Conservation (phyloP, 1,284 basidiomycete species). For the Xerocomus amazonicus region DNA sequence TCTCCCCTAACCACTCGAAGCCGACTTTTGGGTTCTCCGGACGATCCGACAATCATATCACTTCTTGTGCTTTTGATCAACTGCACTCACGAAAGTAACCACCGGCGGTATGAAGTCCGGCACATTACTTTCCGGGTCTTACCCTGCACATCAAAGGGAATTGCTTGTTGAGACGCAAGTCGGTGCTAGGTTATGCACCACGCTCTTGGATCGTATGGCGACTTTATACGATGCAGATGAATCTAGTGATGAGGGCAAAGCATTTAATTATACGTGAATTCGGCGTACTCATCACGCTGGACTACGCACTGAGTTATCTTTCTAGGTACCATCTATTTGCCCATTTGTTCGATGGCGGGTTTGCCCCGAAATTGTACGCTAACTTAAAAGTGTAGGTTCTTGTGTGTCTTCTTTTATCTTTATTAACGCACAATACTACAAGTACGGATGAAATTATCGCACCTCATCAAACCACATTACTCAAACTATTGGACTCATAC, state of each 20-base stretch:
- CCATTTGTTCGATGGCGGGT: conserved; percentile 49
- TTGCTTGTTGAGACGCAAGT: conserved; percentile 48
- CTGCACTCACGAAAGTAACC: conserved; percentile 53
- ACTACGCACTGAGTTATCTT: conserved; percentile 7
- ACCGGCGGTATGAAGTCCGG: conserved; percentile 52
- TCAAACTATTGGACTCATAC: conserved; percentile 83
- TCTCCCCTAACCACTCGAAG: conserved; percentile 39
- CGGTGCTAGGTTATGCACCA: conserved; percentile 59
- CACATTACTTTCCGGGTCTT: not conserved
- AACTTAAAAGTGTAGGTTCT: conserved; percentile 49
- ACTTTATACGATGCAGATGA: conserved; percentile 64
- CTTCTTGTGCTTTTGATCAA: conserved; percentile 73
- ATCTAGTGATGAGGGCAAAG: conserved; percentile 50
- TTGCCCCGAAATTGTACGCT: conserved; percentile 48
- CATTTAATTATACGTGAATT: conserved; percentile 73
- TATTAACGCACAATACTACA: conserved; percentile 15
- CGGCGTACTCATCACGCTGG: not conserved
- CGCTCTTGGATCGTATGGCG: conserved; percentile 65
- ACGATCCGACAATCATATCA: conserved; percentile 57
- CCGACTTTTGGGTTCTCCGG: conserved; percentile 68
- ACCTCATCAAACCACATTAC: conserved; percentile 78
- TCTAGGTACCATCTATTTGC: conserved; percentile 53
- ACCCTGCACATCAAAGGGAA: conserved; percentile 36
- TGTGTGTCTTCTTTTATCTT: not conserved
- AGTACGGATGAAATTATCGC: conserved; percentile 73